Base-by-base conservation (phyloP, 352 stramenopile genomes). In the Pseudoperonospora humuli region DNA sequence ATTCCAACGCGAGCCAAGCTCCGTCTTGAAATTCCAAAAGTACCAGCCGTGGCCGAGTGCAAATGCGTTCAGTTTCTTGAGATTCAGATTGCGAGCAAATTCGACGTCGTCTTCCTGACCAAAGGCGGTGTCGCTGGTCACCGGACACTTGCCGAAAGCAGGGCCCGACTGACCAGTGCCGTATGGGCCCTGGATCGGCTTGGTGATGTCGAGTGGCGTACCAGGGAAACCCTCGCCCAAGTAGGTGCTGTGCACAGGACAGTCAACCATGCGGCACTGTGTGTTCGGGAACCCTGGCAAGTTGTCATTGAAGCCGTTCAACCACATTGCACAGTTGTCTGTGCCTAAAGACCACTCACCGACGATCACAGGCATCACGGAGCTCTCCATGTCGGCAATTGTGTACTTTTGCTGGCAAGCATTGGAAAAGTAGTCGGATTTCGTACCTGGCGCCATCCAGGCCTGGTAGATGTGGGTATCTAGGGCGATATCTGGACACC, bases 381-480 rank as follows among this genome's bases (percentile, higher is more conserved):
- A 2, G 20, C 26, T 57, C 35, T 57, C 49, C 49, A 57, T 96
- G 15, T 61, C 56, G 8, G 67, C 61, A 59, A 97, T 86, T 15
- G 57, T 67, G 42, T 80, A 74, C 61, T 96, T 95, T 53, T 94
- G 74, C 45, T 75, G 60, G 55, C 87, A 96, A 7, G 87, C 85
- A 64, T 96, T 90, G 10, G 70, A 70, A 51, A 86, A 95, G 40
- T 95, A 96, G 43, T 80, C 75, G 27, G 71, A 68, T 47, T 65
- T 43, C 20, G 70, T 83, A 25, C 67, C 64, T 1, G 73, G 73
- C 28, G 65, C 69, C 49, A 78, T 81, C 70, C 75, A 84, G 28
- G 77, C 80, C 61, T 98, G 90, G 62, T 98, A 98, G 44, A 97
- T 96, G 64, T 97, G 93, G 20, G 89, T 97, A 59, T 98, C 93